Evolutionary conservation across 306 rosid genomes (phyloP).

Genomic region (Gleditsia sinensis): DNA sequence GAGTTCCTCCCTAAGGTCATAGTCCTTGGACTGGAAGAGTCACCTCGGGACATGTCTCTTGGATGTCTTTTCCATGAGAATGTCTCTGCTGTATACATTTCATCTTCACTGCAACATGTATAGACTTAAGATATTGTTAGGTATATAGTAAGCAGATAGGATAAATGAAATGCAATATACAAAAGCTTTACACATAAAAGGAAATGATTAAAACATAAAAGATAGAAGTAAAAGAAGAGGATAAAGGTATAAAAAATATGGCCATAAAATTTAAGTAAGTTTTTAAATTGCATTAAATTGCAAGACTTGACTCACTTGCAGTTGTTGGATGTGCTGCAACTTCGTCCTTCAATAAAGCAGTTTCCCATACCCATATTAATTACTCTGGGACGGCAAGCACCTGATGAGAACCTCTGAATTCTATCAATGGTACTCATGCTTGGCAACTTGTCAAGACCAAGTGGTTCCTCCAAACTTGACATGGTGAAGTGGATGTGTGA

Average conservation of each 20-base stretch:
- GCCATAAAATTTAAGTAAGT: neutral
- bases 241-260: neutral
- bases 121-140: conserved; percentile 19
- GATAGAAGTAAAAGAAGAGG: neutral
- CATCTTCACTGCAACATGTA: conserved; percentile 61
- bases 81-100: conserved; percentile 51
- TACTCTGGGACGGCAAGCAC: conserved; percentile 74
- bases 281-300: neutral
- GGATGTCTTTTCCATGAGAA: conserved; percentile 79
- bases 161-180: neutral
- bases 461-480: conserved; percentile 95
- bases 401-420: conserved; percentile 73
- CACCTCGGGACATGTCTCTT: conserved; percentile 48
- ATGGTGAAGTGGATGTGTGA: conserved; percentile 45
- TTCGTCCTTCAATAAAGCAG: conserved; percentile 73
- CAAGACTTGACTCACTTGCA: conserved; percentile 52
- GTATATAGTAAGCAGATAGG: neutral
- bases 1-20: conserved; percentile 45
- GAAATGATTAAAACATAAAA: conserved; percentile 2
- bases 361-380: conserved; percentile 72
- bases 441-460: conserved; percentile 86
- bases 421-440: conserved; percentile 79
- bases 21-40: conserved; percentile 49
- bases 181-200: neutral
- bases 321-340: conserved; percentile 79